A percentile compares a stretch with the other conserved stretches of the same genome.
These are phyloP conservation scores for Nicotiana rustica DNA, from an alignment of 305 asterid species.

Conservation along the genomic window DNA sequence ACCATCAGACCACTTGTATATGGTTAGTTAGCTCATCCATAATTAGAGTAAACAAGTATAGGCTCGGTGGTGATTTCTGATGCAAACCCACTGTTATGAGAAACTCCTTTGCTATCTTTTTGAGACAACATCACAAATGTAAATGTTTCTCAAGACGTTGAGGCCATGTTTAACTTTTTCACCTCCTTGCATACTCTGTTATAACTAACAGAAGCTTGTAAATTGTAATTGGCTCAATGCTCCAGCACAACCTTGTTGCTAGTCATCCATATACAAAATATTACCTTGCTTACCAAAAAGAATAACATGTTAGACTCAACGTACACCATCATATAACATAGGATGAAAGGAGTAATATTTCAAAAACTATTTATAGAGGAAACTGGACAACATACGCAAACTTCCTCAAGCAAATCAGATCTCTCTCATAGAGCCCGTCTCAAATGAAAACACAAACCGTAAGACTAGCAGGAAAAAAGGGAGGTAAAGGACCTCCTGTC, in stretches of 20 bases:
- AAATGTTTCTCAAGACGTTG: slow-evolving; percentile 23
- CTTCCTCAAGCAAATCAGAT: too few species aligned
- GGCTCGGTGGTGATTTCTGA: background rate
- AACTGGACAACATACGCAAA: too few species aligned
- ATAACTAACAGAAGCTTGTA: background rate
- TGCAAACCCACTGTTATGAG: background rate
- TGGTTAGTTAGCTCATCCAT: background rate
- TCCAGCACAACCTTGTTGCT: slow-evolving; percentile 12
- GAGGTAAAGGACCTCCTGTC: too few species aligned
- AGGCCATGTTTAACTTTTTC: background rate
- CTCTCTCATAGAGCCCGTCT: too few species aligned
- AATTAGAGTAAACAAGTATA: background rate
- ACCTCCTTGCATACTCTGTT: background rate
- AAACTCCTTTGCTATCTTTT: background rate
- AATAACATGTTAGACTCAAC: too few species aligned
- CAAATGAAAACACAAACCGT: too few species aligned
- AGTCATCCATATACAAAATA: background rate
- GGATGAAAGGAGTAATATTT: too few species aligned
- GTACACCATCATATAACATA: too few species aligned
- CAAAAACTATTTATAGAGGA: too few species aligned
- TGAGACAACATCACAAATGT: background rate
- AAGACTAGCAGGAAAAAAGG: too few species aligned
- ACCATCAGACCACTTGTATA: background rate
- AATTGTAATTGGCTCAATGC: background rate
- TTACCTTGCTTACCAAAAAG: background rate